phyloP scores from a whole-genome alignment of 495 filamentous ascomycete genomes.

The Bombardia bombarda region DNA sequence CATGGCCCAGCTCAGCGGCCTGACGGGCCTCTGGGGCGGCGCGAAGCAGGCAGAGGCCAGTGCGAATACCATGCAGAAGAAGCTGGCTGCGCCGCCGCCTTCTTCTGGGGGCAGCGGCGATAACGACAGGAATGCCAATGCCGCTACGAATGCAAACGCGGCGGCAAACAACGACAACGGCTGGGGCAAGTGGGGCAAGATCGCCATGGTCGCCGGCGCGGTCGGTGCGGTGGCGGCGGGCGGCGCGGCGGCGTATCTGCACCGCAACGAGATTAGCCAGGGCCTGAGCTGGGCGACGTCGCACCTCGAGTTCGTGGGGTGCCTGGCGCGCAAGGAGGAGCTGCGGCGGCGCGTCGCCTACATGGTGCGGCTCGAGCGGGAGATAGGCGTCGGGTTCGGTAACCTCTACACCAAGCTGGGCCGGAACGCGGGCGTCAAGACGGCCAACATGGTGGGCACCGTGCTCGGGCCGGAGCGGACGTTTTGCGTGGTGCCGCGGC shows the following conservation, averaged over 20 bases:
- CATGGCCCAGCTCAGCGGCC: constrained; percentile 55
- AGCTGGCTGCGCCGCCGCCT: constrained; percentile 25
- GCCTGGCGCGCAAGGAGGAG: constrained; percentile 70
- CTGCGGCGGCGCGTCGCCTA: constrained; percentile 56
- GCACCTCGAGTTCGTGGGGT: constrained; percentile 94
- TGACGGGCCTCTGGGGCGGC: constrained; percentile 54
- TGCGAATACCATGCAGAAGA: constrained; percentile 13
- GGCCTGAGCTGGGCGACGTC: constrained; percentile 75
- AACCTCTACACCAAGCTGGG: constrained; percentile 83
- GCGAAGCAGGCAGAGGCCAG: constrained; percentile 21
- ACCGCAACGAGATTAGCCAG: constrained; percentile 64
- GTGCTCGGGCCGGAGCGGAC: constrained; percentile 56
- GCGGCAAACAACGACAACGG: constrained; percentile 31
- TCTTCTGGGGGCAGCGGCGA: too few relatives aligned
- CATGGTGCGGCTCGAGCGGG: constrained; percentile 48
- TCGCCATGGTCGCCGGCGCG: constrained; percentile 76
- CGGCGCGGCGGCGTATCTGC: constrained; percentile 80
- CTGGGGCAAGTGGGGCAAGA: constrained; percentile 65
- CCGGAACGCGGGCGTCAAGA: constrained; percentile 40
- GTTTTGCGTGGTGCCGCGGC: constrained; percentile 70
- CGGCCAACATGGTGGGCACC: constrained; percentile 38
- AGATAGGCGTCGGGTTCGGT: constrained; percentile 57
- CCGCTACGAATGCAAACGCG: constrained; percentile 15
- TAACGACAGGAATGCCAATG: too few relatives aligned
- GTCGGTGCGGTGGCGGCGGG: constrained; percentile 75